These are phyloP conservation scores for Neurospora sublineolata DNA, from an alignment of 495 filamentous ascomycete genomes.

Conservation along the genomic window DNA sequence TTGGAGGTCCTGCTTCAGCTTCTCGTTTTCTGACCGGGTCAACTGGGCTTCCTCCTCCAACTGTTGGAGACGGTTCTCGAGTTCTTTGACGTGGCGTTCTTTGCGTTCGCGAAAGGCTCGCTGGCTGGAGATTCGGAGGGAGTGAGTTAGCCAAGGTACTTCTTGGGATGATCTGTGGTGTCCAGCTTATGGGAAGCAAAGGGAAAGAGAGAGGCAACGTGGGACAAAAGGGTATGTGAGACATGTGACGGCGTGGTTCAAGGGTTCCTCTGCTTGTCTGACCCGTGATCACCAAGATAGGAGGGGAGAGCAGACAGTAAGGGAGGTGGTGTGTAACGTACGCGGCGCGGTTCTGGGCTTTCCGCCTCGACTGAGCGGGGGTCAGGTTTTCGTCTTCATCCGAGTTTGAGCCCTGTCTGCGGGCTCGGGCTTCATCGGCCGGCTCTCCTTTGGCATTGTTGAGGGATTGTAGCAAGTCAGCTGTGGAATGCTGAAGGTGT, in stretches of 20 bases:
- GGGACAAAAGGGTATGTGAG: not conserved
- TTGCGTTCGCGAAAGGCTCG: constrained; percentile 95
- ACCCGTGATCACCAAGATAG: not conserved
- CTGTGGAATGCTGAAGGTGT: constrained; percentile 11
- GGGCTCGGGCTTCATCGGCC: constrained; percentile 26
- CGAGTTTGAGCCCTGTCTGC: constrained; percentile 34
- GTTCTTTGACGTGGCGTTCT: constrained; percentile 83
- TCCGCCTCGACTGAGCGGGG: constrained; percentile 74
- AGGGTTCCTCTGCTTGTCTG: not conserved
- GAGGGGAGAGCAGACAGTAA: not conserved
- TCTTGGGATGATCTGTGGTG: not conserved
- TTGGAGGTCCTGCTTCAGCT: constrained; percentile 69
- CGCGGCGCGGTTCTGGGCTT: constrained; percentile 95
- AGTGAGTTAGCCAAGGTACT: constrained; percentile 6
- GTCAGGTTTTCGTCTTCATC: constrained; percentile 50
- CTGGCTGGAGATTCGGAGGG: constrained; percentile 45
- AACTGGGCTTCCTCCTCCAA: constrained; percentile 46
- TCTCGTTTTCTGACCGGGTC: constrained; percentile 59
- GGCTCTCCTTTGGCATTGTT: constrained; percentile 25
- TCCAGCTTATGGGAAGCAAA: not conserved
- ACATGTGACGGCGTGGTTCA: not conserved
- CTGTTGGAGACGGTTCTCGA: constrained; percentile 72
- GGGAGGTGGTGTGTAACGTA: constrained; percentile 40
- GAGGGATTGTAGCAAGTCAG: constrained; percentile 21
- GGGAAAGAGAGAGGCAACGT: not conserved